A percentile compares a stretch with the other conserved stretches of the same genome.
Evolutionary conservation across 169 alveolate species (phyloP).

Genomic region (Plasmodium gonderi): DNA sequence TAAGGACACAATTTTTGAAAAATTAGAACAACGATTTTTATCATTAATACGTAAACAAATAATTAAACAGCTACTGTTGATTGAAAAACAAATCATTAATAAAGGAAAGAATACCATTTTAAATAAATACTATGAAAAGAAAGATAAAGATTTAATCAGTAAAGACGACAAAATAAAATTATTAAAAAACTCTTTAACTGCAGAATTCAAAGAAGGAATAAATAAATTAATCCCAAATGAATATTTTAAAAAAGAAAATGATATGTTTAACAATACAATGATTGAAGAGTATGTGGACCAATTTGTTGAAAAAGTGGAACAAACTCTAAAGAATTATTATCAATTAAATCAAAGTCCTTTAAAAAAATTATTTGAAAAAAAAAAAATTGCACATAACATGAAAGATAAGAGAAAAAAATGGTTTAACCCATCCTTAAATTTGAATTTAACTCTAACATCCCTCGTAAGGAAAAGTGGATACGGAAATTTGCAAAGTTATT

Average conservation of each 20-base stretch:
- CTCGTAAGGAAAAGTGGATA: slow-evolving; percentile 80
- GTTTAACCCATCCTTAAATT: slow-evolving; percentile 35
- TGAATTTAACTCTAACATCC: slow-evolving; percentile 73
- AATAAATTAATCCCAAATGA: background rate
- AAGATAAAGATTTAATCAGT: slow-evolving; percentile 8
- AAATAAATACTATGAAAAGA: background rate
- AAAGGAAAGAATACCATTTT: slow-evolving; percentile 20
- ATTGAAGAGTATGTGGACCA: slow-evolving; percentile 8
- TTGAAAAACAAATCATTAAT: slow-evolving; percentile 3
- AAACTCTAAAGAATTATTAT: slow-evolving; percentile 2
- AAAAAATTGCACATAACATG: background rate
- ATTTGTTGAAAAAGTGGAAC: slow-evolving; percentile 40
- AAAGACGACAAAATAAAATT: background rate
- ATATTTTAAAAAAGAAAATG: background rate
- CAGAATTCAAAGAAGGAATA: slow-evolving; percentile 1
- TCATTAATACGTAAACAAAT: slow-evolving; percentile 45
- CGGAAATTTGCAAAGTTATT: slow-evolving; percentile 81
- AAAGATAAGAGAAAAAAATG: background rate
- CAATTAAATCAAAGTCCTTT: slow-evolving; percentile 49
- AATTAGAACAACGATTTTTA: background rate
- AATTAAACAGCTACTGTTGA: slow-evolving; percentile 20
- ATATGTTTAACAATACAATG: background rate
- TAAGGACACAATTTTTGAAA: slow-evolving; percentile 11
- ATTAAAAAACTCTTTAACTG: slow-evolving; percentile 12
- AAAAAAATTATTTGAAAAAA: slow-evolving; percentile 42